phyloP scores from a whole-genome alignment of 495 filamentous ascomycete genomes.

The Niebla homalea region DNA sequence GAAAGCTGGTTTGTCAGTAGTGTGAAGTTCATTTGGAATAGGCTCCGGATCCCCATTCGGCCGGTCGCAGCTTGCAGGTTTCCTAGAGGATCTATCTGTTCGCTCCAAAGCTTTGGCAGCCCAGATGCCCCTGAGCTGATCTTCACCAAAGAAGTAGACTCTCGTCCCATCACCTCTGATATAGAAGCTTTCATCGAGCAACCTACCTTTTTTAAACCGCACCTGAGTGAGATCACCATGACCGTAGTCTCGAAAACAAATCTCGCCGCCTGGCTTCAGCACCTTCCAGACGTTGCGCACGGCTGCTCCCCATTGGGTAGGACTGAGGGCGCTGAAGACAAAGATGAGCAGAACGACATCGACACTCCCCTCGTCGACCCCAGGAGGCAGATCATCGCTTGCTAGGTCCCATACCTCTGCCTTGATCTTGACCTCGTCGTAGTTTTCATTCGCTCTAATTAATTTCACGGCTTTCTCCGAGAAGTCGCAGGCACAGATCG shows the following conservation, averaged over 20 bases:
- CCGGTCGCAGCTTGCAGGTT: slow-evolving; percentile 10
- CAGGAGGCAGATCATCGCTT: slow-evolving; percentile 55
- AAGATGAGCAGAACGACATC: slow-evolving; percentile 92
- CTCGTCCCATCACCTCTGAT: slow-evolving; percentile 88
- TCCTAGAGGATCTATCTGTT: neutral
- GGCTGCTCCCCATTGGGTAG: slow-evolving; percentile 70
- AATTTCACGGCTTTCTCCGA: slow-evolving; percentile 81
- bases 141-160: slow-evolving; percentile 90
- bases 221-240: slow-evolving; percentile 92
- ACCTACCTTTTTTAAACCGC: slow-evolving; percentile 85
- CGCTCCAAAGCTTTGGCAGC: neutral
- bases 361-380: slow-evolving; percentile 58
- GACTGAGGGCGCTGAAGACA: slow-evolving; percentile 85
- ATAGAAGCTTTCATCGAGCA: slow-evolving; percentile 93
- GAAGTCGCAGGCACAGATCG: slow-evolving; percentile 85
- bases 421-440: slow-evolving; percentile 49
- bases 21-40: neutral
- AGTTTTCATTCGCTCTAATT: slow-evolving; percentile 59
- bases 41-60: neutral
- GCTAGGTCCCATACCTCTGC: slow-evolving; percentile 91
- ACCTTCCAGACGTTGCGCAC: slow-evolving; percentile 67
- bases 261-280: slow-evolving; percentile 76
- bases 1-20: slow-evolving; percentile 27
- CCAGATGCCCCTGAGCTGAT: slow-evolving; percentile 74
- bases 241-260: slow-evolving; percentile 92